A percentile compares a stretch with the other conserved stretches of the same genome.
Conservation (phyloP, 306 rosid species). For the Vachellia collinsii region DNA sequence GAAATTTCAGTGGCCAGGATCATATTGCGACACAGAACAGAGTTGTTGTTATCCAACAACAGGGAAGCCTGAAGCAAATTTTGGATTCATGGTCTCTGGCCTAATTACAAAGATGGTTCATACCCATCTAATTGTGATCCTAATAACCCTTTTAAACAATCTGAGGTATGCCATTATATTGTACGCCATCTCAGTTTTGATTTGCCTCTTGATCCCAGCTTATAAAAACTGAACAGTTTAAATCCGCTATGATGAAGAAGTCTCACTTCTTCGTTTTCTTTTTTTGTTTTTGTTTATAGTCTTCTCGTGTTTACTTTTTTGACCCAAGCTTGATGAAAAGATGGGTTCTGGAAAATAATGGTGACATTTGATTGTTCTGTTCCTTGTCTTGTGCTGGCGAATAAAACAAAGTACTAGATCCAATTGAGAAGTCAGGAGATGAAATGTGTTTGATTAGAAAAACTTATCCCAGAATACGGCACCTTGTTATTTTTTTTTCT, state of each 20-base stretch:
- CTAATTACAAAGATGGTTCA: slow-evolving; percentile 67
- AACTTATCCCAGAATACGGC: background rate
- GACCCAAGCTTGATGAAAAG: background rate
- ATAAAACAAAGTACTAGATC: background rate
- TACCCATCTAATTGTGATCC: slow-evolving; percentile 82
- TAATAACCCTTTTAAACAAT: slow-evolving; percentile 52
- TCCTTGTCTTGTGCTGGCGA: background rate
- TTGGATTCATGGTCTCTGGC: slow-evolving; percentile 89
- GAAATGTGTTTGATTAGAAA: background rate
- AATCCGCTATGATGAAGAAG: too few species aligned
- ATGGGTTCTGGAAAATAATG: background rate
- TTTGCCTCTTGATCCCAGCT: background rate
- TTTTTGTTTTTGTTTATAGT: too few species aligned
- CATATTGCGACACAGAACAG: slow-evolving; percentile 70
- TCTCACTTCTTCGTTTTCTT: too few species aligned
- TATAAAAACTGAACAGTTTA: too few species aligned
- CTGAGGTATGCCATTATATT: slow-evolving; percentile 43
- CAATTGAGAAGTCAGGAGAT: background rate
- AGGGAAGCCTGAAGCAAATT: slow-evolving; percentile 78
- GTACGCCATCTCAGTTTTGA: background rate
- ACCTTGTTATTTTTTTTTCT: background rate
- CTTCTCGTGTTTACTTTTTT: too few species aligned
- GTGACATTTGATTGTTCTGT: background rate
- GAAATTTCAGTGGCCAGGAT: slow-evolving; percentile 81
- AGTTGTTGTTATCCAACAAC: slow-evolving; percentile 80